A percentile compares a stretch with the other conserved stretches of the same genome.
Evolutionary conservation across 129 eudicot genomes (phyloP).

Genomic region (Rutidosis leptorrhynchoides): DNA sequence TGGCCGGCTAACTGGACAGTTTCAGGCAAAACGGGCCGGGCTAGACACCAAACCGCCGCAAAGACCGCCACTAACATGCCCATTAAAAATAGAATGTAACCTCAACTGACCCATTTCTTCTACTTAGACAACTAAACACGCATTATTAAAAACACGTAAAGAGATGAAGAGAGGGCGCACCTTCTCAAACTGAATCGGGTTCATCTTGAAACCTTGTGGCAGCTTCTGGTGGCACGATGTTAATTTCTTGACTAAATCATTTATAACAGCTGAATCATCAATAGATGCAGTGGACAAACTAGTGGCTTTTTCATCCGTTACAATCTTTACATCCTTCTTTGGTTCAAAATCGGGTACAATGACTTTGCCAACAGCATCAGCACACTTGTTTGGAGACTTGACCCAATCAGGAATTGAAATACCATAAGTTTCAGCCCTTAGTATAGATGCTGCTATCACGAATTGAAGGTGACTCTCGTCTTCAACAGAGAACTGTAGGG

Average conservation of each 20-base stretch:
- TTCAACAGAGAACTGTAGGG: slow-evolving; percentile 56
- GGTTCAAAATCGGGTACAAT: slow-evolving; percentile 81
- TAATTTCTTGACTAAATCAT: slow-evolving; percentile 49
- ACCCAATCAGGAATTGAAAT: slow-evolving; percentile 84
- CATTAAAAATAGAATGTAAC: neutral
- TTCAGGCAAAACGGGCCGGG: too few relatives aligned
- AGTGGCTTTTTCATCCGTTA: slow-evolving; percentile 82
- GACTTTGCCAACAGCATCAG: slow-evolving; percentile 65
- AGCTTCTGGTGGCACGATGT: slow-evolving; percentile 49
- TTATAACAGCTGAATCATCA: slow-evolving; percentile 71
- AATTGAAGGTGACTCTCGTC: slow-evolving; percentile 70
- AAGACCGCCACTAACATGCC: too few relatives aligned
- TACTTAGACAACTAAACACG: neutral
- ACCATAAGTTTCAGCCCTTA: slow-evolving; percentile 87
- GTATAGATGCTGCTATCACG: slow-evolving; percentile 63
- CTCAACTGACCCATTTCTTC: neutral
- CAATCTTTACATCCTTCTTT: slow-evolving; percentile 66
- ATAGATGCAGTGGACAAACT: slow-evolving; percentile 60
- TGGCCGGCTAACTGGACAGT: too few relatives aligned
- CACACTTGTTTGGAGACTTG: slow-evolving; percentile 48
- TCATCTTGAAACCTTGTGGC: slow-evolving; percentile 69
- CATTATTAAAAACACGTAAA: neutral
- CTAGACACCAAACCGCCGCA: too few relatives aligned
- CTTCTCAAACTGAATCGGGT: slow-evolving; percentile 94
- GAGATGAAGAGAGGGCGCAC: slow-evolving; percentile 24